phyloP scores from a whole-genome alignment of 2,329 filamentous ascomycete genomes.

The Sclerotinia sclerotiorum region DNA sequence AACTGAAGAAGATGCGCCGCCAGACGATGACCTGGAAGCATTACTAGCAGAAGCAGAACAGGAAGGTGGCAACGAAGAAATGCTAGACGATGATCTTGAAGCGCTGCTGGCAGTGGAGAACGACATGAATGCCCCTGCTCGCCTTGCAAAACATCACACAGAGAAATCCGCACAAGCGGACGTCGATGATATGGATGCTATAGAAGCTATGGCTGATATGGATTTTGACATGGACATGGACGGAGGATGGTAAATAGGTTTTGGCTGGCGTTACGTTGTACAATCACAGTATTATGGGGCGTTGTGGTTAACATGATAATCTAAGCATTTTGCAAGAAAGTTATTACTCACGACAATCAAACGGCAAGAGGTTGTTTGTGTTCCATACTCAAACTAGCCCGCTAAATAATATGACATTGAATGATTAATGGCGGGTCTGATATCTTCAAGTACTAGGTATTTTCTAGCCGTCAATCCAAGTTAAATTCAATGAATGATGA shows the following conservation, averaged over 20 bases:
- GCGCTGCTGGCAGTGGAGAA: constrained; percentile 32
- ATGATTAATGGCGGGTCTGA: not conserved
- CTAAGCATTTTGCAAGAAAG: not conserved
- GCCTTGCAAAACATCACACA: constrained; percentile 11
- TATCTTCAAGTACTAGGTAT: not conserved
- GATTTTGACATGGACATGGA: constrained; percentile 51
- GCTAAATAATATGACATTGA: not conserved
- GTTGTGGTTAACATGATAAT: constrained; percentile 15
- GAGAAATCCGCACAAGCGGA: constrained; percentile 30
- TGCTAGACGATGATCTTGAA: constrained; percentile 36
- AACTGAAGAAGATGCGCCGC: constrained; percentile 39
- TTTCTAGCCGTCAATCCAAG: not conserved
- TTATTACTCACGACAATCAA: not conserved
- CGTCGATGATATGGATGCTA: constrained; percentile 37
- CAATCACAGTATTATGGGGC: constrained; percentile 21
- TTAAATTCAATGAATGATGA: not conserved
- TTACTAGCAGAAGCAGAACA: constrained; percentile 35
- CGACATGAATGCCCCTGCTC: constrained; percentile 30
- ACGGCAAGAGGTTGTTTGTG: not conserved
- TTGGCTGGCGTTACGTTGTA: constrained; percentile 8
- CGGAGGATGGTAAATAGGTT: constrained; percentile 17
- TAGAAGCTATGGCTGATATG: constrained; percentile 65
- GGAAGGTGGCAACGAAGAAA: constrained; percentile 47
- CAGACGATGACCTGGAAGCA: constrained; percentile 44
- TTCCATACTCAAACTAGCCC: not conserved